These are phyloP conservation scores for Avena eriantha DNA, from an alignment of 176 grass and related monocot species.

Conservation along the genomic window DNA sequence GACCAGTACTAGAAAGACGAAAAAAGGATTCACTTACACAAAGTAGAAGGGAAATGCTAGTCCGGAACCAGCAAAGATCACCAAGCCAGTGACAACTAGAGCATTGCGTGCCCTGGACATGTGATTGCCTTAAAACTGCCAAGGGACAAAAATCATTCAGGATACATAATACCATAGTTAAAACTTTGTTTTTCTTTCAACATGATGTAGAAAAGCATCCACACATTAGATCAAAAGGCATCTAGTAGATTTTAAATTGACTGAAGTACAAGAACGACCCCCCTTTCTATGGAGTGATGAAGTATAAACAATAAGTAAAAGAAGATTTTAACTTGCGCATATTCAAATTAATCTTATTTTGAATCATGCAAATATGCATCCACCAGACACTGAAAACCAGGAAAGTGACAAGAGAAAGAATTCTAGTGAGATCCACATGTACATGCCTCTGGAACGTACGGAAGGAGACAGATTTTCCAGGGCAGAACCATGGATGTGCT, in stretches of 20 bases:
- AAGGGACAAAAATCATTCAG: slow-evolving; percentile 29
- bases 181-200: neutral
- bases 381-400: neutral
- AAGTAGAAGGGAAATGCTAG: slow-evolving; percentile 80
- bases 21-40: slow-evolving; percentile 48
- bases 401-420: neutral
- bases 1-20: neutral
- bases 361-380: neutral
- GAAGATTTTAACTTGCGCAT: neutral
- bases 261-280: neutral
- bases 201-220: neutral
- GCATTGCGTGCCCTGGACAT: slow-evolving; percentile 79
- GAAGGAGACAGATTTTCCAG: neutral
- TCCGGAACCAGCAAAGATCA: slow-evolving; percentile 58
- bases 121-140: slow-evolving; percentile 43
- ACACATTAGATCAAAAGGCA: neutral
- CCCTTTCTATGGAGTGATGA: neutral
- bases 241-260: neutral
- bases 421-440: too few species aligned
- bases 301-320: neutral
- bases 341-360: neutral
- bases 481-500: neutral
- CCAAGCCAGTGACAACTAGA: slow-evolving; percentile 60
- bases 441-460: neutral
- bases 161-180: neutral